Conservation (phyloP, 345 rosid genomes). For the Durio zibethinus region DNA sequence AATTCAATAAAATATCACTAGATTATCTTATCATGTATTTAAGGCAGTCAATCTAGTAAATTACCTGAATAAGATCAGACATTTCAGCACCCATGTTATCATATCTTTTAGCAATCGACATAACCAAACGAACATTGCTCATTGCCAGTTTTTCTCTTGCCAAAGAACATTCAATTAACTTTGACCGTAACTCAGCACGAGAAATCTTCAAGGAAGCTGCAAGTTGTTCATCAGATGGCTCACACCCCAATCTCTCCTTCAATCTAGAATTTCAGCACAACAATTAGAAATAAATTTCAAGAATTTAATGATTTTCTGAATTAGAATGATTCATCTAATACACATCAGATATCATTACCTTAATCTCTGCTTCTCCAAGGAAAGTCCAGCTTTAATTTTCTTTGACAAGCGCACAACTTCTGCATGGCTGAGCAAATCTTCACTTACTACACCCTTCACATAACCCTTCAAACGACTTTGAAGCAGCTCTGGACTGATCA, state of each 20-base stretch:
- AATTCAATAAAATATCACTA: neutral
- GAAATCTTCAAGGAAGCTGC: constrained; percentile 76
- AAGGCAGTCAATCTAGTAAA: constrained; percentile 11
- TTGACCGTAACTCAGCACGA: constrained; percentile 66
- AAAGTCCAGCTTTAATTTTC: constrained; percentile 72
- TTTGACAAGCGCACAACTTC: constrained; percentile 80
- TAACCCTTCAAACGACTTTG: constrained; percentile 66
- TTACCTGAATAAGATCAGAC: constrained; percentile 97
- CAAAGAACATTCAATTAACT: constrained; percentile 61
- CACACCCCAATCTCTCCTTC: constrained; percentile 66
- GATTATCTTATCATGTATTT: too few species aligned
- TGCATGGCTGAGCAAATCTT: constrained; percentile 65
- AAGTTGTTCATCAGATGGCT: constrained; percentile 84
- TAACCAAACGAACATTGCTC: constrained; percentile 95
- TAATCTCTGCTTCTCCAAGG: constrained; percentile 69
- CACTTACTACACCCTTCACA: constrained; percentile 70
- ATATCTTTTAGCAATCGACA: constrained; percentile 92
- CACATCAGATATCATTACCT: constrained; percentile 41
- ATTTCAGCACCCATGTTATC: constrained; percentile 89
- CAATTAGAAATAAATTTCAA: neutral
- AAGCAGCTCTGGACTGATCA: constrained; percentile 53
- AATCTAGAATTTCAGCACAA: constrained; percentile 1
- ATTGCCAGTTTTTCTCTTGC: constrained; percentile 93
- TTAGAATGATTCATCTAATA: neutral
- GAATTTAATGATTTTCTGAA: neutral